Conservation (phyloP, 495 filamentous ascomycete species). For the Opeltia flavorubescens region DNA sequence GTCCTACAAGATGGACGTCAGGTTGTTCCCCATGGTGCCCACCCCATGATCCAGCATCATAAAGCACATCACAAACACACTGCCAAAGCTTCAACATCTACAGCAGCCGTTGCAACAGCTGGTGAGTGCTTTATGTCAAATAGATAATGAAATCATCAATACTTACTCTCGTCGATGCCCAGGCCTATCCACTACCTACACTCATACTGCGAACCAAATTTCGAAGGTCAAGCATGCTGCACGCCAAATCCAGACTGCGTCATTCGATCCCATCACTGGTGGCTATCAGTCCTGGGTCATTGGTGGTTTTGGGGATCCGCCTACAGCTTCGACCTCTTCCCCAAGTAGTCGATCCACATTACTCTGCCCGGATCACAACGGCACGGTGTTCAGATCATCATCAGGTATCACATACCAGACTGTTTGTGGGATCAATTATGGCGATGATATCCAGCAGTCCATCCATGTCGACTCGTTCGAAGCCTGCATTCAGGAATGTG, state of each 20-base stretch:
- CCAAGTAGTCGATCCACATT: background rate
- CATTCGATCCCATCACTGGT: background rate
- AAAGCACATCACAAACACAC: background rate
- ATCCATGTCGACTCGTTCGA: slow-evolving; percentile 12
- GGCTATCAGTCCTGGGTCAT: slow-evolving; percentile 14
- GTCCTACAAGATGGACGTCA: background rate
- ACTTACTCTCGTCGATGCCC: background rate
- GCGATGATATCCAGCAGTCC: slow-evolving; percentile 10
- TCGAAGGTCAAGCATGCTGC: background rate
- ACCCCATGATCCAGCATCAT: background rate
- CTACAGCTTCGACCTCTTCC: slow-evolving; percentile 5
- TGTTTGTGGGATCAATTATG: slow-evolving; percentile 15
- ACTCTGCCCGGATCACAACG: slow-evolving; percentile 14
- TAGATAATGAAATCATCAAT: background rate
- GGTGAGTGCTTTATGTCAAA: background rate
- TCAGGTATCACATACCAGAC: slow-evolving; percentile 12
- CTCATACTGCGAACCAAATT: background rate
- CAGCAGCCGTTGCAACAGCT: background rate
- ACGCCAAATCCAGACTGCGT: background rate
- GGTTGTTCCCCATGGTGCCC: background rate
- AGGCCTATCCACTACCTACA: background rate
- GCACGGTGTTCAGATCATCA: slow-evolving; percentile 11
- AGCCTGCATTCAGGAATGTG: slow-evolving; percentile 15
- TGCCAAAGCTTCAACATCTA: background rate
- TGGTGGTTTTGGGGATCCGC: slow-evolving; percentile 1